phyloP scores from a whole-genome alignment of 306 rosid species.

The Astragalus membranaceus region DNA sequence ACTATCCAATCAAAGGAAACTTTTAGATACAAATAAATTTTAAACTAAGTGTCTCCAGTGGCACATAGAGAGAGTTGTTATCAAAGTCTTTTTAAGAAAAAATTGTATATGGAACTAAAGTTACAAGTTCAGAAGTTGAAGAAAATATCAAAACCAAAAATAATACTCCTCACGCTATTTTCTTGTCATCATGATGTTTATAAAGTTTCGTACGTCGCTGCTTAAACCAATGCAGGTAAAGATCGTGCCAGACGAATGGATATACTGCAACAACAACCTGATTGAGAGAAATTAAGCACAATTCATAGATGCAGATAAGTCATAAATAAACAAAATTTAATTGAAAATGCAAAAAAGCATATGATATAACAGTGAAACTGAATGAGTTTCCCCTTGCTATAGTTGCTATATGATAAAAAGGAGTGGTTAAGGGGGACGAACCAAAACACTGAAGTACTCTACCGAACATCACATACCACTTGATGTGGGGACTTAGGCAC shows the following conservation, averaged over 20 bases:
- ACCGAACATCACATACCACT: too few species aligned
- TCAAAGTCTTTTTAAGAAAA: background rate
- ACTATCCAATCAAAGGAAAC: background rate
- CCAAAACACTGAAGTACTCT: too few species aligned
- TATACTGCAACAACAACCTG: slow-evolving; percentile 70
- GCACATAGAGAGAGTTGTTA: background rate
- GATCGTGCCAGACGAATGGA: slow-evolving; percentile 71
- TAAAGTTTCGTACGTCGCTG: slow-evolving; percentile 72
- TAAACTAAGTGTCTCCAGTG: slow-evolving; percentile 13
- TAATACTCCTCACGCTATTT: too few species aligned
- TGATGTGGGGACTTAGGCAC: too few species aligned
- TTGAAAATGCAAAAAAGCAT: background rate
- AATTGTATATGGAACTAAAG: background rate
- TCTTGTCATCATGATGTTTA: slow-evolving; percentile 19
- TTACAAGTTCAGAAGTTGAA: slow-evolving; percentile 4
- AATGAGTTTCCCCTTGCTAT: background rate
- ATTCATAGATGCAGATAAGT: background rate
- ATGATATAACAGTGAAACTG: background rate
- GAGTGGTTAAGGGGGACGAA: too few species aligned
- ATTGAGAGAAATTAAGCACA: slow-evolving; percentile 11
- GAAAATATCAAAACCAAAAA: too few species aligned
- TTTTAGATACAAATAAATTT: slow-evolving; percentile 10
- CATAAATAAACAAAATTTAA: background rate
- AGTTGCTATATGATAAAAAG: background rate
- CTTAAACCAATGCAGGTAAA: slow-evolving; percentile 81